Evolutionary conservation across 2,329 filamentous ascomycete genomes (phyloP).

Genomic region (Malbranchea zuffiana): DNA sequence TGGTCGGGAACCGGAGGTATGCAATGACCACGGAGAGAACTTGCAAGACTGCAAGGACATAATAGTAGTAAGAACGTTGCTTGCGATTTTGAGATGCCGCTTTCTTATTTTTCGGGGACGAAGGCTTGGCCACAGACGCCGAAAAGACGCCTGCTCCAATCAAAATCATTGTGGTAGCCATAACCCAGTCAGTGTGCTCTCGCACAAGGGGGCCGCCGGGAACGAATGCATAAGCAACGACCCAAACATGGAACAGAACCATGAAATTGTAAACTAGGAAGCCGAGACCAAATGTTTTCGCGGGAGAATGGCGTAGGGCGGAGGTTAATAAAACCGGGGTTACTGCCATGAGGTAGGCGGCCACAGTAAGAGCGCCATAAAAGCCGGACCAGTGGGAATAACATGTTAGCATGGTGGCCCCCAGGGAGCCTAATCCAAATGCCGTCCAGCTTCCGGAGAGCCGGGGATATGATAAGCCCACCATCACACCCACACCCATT

Average conservation of each 20-base stretch:
- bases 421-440: conserved; percentile 66
- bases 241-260: conserved; percentile 96
- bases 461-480: conserved; percentile 62
- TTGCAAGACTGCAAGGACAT: conserved; percentile 64
- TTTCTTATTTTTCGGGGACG: conserved; percentile 29
- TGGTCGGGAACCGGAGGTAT: conserved; percentile 82
- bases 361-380: conserved; percentile 64
- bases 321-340: conserved; percentile 64
- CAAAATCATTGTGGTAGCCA: conserved; percentile 71
- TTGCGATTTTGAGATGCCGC: conserved; percentile 33
- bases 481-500: conserved; percentile 71
- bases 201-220: conserved; percentile 85
- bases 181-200: conserved; percentile 92
- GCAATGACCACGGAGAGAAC: conserved; percentile 68
- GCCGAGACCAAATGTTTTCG: conserved; percentile 71
- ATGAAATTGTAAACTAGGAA: conserved; percentile 89
- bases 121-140: conserved; percentile 44
- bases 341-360: conserved; percentile 72
- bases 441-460: conserved; percentile 67
- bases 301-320: conserved; percentile 66
- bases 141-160: conserved; percentile 80
- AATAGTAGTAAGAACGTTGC: conserved; percentile 57
- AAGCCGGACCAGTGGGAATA: conserved; percentile 80
- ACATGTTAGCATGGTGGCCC: conserved; percentile 65
- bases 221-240: conserved; percentile 95